Percentiles rank a stretch among this genome's conserved stretches.
Evolutionary conservation across 1,284 basidiomycete genomes (phyloP).

Genomic region (Moniliophthora roreri): DNA sequence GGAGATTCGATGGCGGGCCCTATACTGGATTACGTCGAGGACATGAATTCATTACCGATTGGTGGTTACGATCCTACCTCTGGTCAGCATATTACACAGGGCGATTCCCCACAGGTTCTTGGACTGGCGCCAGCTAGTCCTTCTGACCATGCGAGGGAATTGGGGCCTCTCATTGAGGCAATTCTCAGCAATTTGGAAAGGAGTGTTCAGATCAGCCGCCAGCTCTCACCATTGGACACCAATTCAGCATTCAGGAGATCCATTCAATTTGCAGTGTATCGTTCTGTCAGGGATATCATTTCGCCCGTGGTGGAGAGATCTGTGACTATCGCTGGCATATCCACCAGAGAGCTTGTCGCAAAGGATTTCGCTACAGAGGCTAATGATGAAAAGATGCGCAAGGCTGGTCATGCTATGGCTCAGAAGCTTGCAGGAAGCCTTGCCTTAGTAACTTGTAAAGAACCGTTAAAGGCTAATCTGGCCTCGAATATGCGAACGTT

Average conservation of each 20-base stretch:
- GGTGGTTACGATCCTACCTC: constrained; percentile 57
- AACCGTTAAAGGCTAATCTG: constrained; percentile 92
- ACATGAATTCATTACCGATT: constrained; percentile 72
- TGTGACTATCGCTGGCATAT: constrained; percentile 99
- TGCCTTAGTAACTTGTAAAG: constrained; percentile 97
- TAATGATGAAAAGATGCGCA: constrained; percentile 88
- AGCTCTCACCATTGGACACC: constrained; percentile 69
- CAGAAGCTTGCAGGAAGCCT: constrained; percentile 96
- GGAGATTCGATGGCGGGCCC: constrained; percentile 48
- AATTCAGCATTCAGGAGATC: constrained; percentile 91
- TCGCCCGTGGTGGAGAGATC: constrained; percentile 97
- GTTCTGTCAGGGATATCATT: constrained; percentile 97
- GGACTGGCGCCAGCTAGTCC: constrained; percentile 54
- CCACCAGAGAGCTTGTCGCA: constrained; percentile 91
- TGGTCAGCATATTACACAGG: constrained; percentile 22
- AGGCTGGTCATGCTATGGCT: constrained; percentile 95
- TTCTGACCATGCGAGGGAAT: constrained; percentile 59
- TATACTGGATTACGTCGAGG: constrained; percentile 69
- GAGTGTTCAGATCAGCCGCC: constrained; percentile 78
- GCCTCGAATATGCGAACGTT: constrained; percentile 85
- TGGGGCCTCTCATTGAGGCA: constrained; percentile 73
- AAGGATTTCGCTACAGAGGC: constrained; percentile 98
- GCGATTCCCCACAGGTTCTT: constrained; percentile 59
- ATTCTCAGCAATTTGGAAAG: constrained; percentile 77
- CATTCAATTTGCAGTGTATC: constrained; percentile 89